Evolutionary conservation across 768 basidiomycete genomes (phyloP), one percentile per base, ranked within the genome.

Genomic region (Dendrothele bispora): DNA sequence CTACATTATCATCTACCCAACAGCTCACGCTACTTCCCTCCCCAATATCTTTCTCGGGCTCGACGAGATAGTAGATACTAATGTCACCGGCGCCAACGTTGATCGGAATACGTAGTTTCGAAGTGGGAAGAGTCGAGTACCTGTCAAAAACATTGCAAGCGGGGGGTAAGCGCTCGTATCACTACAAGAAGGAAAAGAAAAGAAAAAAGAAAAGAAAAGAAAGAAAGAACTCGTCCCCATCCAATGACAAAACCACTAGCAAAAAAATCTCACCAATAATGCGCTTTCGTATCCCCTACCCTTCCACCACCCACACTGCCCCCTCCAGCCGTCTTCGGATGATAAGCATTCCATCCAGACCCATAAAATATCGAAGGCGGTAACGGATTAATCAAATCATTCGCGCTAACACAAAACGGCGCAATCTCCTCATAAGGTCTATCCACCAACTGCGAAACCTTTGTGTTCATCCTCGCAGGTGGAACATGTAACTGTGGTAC

Each of bases 1-100:
- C 67, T 53, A 84, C 80, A 62, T 99, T 99, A 64, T 99, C 95
- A 64, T 99, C 97, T 26, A 99, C 97, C 95, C 95, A 98, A 64
- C 97, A 98, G 58, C 89, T 82, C 3, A 95, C 73, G 43, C 79
- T 75, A 56, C 84, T 84, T 26, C 90, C 87, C 50, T 79, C 71
- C 5, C 79, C 83, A 28, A 82, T 72, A 15, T 70, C 62, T 21
- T 58, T 59, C 40, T 74, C 68, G 10, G 91, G 86, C 52, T 93
- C 91, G 62, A 79, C 79, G 26, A 98, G 50, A 66, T 84, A 97
- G 68, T 98, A 98, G 7, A 99, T 75, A 29, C 89, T 94, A 32
- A 99, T 80, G 59, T 98, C 95, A 7, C 97, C 97, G 25, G 88
- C 91, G 4, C 88, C 86, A 0, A 90, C 78, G 62, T 82, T 80